Evolutionary conservation across 2,329 filamentous ascomycete genomes (phyloP).

Genomic region (Pseudocercospora pini-densiflorae): DNA sequence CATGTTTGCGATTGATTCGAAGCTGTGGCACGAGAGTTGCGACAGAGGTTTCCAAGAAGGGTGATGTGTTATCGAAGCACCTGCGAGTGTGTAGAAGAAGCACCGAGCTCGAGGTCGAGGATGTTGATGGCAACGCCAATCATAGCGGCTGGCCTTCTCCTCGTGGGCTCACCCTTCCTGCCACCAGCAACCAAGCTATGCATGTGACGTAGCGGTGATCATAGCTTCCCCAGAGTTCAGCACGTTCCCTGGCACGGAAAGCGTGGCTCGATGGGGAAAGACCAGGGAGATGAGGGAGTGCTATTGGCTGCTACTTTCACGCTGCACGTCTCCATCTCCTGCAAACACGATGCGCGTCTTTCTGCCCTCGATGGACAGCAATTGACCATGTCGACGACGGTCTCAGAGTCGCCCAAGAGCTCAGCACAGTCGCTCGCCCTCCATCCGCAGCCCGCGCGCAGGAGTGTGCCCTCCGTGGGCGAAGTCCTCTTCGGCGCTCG

Average conservation of each 20-base stretch:
- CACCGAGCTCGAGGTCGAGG: slow-evolving; percentile 1
- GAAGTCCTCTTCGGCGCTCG: slow-evolving; percentile 24
- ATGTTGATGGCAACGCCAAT: background rate
- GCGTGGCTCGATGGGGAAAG: background rate
- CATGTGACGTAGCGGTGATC: background rate
- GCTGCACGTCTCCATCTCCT: background rate
- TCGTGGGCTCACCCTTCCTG: background rate
- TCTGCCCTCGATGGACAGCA: background rate
- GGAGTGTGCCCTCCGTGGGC: slow-evolving; percentile 14
- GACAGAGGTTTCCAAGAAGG: background rate
- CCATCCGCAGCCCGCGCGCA: slow-evolving; percentile 16
- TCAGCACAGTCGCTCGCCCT: slow-evolving; percentile 3
- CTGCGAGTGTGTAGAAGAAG: background rate
- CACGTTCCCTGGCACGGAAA: background rate
- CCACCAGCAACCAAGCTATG: background rate
- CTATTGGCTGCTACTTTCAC: background rate
- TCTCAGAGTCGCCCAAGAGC: slow-evolving; percentile 10
- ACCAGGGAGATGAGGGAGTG: background rate
- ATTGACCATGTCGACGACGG: slow-evolving; percentile 3
- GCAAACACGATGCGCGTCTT: slow-evolving; percentile 2
- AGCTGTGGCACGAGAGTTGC: slow-evolving; percentile 6
- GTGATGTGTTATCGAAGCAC: background rate
- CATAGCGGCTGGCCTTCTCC: slow-evolving; percentile 2
- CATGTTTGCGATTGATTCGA: slow-evolving; percentile 25
- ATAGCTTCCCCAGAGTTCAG: slow-evolving; percentile 3